Base-by-base conservation (phyloP, 768 basidiomycete species). In the Hirschioporus abietinus region DNA sequence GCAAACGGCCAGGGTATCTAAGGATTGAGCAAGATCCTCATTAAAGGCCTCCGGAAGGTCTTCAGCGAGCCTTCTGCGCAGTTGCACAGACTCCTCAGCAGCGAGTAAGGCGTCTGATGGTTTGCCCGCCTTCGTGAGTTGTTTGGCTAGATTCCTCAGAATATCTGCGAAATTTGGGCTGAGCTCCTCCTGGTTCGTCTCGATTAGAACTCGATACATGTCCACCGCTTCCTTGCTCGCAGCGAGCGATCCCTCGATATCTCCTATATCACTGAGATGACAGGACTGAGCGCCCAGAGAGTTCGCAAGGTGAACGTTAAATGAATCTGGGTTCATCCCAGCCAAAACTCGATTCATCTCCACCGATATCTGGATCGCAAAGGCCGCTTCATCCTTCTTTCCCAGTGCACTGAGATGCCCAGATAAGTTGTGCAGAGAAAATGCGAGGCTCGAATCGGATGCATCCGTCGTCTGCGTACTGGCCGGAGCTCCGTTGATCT, bases 141-240 rank as follows among this genome's bases (percentile, higher is more conserved):
- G 30, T 23, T 34, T 25, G 9, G 65, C 60, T 23, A 69, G 34
- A 34, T 69, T 69, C 57, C 64, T 25, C 5, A 69, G 57, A 4
- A 64, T 18, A 2, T 15, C n/a, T 9, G 69, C 68, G 35, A 69
- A 65, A 15, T 68, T 17, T 7, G 59, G 26, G 26, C 62, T 66
- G 58, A 66, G 66, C 15, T 58, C 24, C 24, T 27, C 65, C 26
- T 68, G 58, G 30, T 34, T 25, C 9, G 65, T 60, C 36, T 12
- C 42, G 35, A 61, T 67, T 20, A 69, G 69, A 10, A 42, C 15
- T 7, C 65, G 69, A 63, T 58, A 62, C 23, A 69, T 35, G 15
- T 27, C 58, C 35, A 60, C 30, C n/a, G 69, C 63, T 60, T 68
- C 64, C 58, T 26, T n/a, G 57, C 63, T 62, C 15, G 69, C 61